Conservation (phyloP, 2,329 filamentous ascomycete species). For the Fusarium foetens region DNA sequence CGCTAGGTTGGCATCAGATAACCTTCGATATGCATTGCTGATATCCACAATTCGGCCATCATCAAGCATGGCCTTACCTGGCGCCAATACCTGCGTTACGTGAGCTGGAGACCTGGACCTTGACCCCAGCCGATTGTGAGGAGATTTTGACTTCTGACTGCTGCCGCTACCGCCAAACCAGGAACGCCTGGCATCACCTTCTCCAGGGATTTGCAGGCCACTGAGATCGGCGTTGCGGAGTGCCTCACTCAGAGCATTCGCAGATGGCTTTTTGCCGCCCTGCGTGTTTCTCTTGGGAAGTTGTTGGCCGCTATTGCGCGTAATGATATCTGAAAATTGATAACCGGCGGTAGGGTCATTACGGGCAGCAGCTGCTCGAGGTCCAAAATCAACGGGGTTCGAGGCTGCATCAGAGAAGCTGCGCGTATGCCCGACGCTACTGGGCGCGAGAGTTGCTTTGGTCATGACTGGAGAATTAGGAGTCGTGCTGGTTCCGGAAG, state of each 20-base stretch:
- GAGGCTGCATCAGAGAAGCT: slow-evolving; percentile 66
- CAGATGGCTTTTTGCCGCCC: slow-evolving; percentile 51
- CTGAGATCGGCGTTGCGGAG: slow-evolving; percentile 63
- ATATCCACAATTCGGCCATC: slow-evolving; percentile 73
- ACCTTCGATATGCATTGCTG: slow-evolving; percentile 73
- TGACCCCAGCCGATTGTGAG: slow-evolving; percentile 58
- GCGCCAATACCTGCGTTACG: slow-evolving; percentile 41
- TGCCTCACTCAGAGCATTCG: slow-evolving; percentile 61
- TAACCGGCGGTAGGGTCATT: slow-evolving; percentile 64
- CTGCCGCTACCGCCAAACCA: slow-evolving; percentile 50
- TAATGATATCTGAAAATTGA: slow-evolving; percentile 69
- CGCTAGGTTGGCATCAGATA: slow-evolving; percentile 77
- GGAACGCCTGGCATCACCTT: slow-evolving; percentile 55
- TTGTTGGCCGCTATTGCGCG: slow-evolving; percentile 59
- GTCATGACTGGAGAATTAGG: slow-evolving; percentile 48
- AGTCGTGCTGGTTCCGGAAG: slow-evolving; percentile 47
- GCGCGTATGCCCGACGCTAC: slow-evolving; percentile 48
- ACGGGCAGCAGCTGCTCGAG: slow-evolving; percentile 42
- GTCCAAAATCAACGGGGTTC: slow-evolving; percentile 59
- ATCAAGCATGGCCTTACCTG: slow-evolving; percentile 61
- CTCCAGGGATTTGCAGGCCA: slow-evolving; percentile 60
- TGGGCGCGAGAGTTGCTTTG: slow-evolving; percentile 35
- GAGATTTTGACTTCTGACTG: slow-evolving; percentile 62
- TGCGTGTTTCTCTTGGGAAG: slow-evolving; percentile 64
- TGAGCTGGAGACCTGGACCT: slow-evolving; percentile 51